A percentile compares a stretch with the other conserved stretches of the same genome.
phyloP scores from a whole-genome alignment of 192 early-diverging fungal genomes.

The Coemansia sp. region DNA sequence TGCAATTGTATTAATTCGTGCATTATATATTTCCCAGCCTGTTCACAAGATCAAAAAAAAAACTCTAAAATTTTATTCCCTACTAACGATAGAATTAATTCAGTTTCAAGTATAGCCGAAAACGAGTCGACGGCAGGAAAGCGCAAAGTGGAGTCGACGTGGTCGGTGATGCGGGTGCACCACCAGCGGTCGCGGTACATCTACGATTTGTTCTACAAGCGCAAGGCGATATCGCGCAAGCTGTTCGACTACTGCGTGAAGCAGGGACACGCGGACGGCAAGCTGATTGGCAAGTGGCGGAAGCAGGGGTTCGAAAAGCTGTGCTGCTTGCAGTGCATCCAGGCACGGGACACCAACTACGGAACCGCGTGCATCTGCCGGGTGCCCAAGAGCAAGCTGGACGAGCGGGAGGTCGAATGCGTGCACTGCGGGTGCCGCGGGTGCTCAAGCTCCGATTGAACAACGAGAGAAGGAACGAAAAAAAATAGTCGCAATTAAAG shows the following conservation, averaged over 20 bases:
- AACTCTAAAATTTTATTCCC: no score
- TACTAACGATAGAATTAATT: neutral
- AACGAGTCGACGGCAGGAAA: slow-evolving; percentile 92
- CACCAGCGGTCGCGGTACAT: slow-evolving; percentile 97
- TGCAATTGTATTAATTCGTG: no score
- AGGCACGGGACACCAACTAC: slow-evolving; percentile 95
- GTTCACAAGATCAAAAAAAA: no score
- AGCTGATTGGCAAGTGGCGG: slow-evolving; percentile 97
- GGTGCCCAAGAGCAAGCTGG: slow-evolving; percentile 85
- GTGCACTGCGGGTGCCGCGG: slow-evolving; percentile 89
- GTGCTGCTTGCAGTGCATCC: slow-evolving; percentile 95
- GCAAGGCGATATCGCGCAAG: slow-evolving; percentile 86
- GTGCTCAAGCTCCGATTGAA: slow-evolving; percentile 60
- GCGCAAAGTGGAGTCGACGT: slow-evolving; percentile 85
- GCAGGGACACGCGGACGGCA: slow-evolving; percentile 84
- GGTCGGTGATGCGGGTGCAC: slow-evolving; percentile 94
- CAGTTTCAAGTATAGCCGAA: slow-evolving; percentile 67
- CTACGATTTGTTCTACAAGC: slow-evolving; percentile 95
- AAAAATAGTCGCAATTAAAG: slow-evolving; percentile 42
- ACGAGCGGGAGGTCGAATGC: slow-evolving; percentile 88
- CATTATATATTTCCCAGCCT: no score
- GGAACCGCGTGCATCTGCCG: slow-evolving; percentile 97
- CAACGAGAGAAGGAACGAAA: neutral
- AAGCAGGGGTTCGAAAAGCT: slow-evolving; percentile 97
- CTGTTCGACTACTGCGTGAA: slow-evolving; percentile 93